These are phyloP conservation scores for Phytophthora litchii DNA, from an alignment of 352 stramenopile species.

Conservation along the genomic window DNA sequence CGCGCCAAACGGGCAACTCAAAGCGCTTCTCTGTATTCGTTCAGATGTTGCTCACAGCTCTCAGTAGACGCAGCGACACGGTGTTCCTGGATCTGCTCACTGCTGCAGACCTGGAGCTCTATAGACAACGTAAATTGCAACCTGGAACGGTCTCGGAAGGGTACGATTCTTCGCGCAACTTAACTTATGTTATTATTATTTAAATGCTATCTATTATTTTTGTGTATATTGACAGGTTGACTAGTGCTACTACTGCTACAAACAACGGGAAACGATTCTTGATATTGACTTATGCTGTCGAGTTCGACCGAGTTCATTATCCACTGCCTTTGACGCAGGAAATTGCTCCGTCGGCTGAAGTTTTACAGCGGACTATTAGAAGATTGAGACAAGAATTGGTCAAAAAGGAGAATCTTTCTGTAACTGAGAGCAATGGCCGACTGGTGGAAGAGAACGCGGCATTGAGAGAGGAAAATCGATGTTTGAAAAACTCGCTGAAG, in stretches of 20 bases:
- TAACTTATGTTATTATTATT: conserved; percentile 8
- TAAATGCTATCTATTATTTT: conserved; percentile 11
- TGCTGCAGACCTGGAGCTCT: conserved; percentile 83
- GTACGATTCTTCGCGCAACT: conserved; percentile 20
- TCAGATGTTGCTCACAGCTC: conserved; percentile 91
- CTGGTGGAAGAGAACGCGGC: conserved; percentile 49
- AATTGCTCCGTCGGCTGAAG: conserved; percentile 62
- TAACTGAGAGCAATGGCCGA: conserved; percentile 2
- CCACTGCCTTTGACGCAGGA: conserved; percentile 86
- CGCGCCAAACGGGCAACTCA: conserved; percentile 93
- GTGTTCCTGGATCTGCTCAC: conserved; percentile 94
- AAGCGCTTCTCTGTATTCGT: conserved; percentile 93
- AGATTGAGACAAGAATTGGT: conserved; percentile 48
- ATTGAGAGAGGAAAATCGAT: conserved; percentile 69
- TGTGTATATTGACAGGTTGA: conserved; percentile 4
- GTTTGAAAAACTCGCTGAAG: conserved; percentile 67
- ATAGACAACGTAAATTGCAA: conserved; percentile 73
- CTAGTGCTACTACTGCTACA: conserved; percentile 7
- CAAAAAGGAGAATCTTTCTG: conserved; percentile 17
- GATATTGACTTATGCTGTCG: conserved; percentile 93
- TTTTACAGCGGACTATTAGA: conserved; percentile 83
- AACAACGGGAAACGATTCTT: conserved; percentile 87
- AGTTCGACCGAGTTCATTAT: conserved; percentile 95
- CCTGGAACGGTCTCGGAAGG: conserved; percentile 13
- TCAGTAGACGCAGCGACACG: conserved; percentile 72